A percentile compares a stretch with the other conserved stretches of the same genome.
These are phyloP conservation scores for Lachnellula arida DNA, from an alignment of 2,329 filamentous ascomycete species.

Conservation along the genomic window DNA sequence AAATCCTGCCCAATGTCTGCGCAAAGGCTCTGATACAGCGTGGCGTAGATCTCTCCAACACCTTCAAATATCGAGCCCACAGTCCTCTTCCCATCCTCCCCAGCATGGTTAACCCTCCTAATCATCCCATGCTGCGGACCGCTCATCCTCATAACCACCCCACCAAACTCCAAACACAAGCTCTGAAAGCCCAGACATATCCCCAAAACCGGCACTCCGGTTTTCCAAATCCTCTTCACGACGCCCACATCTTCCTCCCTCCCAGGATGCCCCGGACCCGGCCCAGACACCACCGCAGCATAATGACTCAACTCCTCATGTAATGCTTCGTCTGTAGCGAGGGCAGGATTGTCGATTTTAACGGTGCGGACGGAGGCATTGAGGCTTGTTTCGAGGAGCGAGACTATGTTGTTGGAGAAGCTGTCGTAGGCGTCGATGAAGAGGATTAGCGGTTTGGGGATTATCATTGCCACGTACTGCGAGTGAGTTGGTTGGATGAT, in stretches of 20 bases:
- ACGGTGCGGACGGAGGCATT: slow-evolving; percentile 65
- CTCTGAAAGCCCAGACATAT: slow-evolving; percentile 71
- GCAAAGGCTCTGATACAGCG: slow-evolving; percentile 39
- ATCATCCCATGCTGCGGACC: slow-evolving; percentile 60
- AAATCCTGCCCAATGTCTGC: slow-evolving; percentile 30
- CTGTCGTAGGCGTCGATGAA: slow-evolving; percentile 97
- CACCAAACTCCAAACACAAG: slow-evolving; percentile 55
- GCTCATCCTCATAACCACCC: slow-evolving; percentile 47
- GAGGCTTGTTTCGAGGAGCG: slow-evolving; percentile 68
- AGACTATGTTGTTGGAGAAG: slow-evolving; percentile 91
- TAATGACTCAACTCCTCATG: slow-evolving; percentile 54
- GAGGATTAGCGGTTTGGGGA: slow-evolving; percentile 50
- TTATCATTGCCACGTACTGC: slow-evolving; percentile 23
- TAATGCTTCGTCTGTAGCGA: slow-evolving; percentile 42
- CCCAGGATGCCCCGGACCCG: slow-evolving; percentile 79
- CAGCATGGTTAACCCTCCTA: slow-evolving; percentile 47
- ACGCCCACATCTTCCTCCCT: slow-evolving; percentile 73
- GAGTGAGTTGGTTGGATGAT: background rate
- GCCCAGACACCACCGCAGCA: slow-evolving; percentile 83
- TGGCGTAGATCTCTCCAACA: slow-evolving; percentile 31
- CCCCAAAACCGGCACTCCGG: slow-evolving; percentile 77
- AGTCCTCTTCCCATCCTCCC: slow-evolving; percentile 15
- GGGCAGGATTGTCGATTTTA: slow-evolving; percentile 61
- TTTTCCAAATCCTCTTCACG: slow-evolving; percentile 69
- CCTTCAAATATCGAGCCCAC: slow-evolving; percentile 24